These are phyloP conservation scores for Penicillium fimorum DNA, from an alignment of 495 filamentous ascomycete species.

Conservation along the genomic window DNA sequence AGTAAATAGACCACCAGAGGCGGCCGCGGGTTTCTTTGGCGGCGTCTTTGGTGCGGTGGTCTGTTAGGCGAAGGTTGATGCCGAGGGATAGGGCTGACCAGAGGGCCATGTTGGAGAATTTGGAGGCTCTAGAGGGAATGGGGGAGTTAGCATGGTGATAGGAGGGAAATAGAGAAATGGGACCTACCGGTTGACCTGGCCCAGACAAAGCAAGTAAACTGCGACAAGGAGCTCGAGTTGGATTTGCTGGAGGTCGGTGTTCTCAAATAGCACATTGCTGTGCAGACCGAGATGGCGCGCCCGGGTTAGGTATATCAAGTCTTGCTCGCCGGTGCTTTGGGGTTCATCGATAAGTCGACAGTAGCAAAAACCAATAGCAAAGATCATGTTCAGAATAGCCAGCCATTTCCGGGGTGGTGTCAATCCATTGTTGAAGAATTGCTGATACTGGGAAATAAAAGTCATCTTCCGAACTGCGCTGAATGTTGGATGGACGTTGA, in stretches of 20 bases:
- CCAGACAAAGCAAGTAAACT: slow-evolving; percentile 58
- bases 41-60: slow-evolving; percentile 41
- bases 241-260: slow-evolving; percentile 59
- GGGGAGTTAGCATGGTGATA: neutral
- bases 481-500: slow-evolving; percentile 56
- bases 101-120: slow-evolving; percentile 57
- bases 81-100: slow-evolving; percentile 58
- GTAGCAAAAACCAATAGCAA: slow-evolving; percentile 58
- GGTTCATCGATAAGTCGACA: slow-evolving; percentile 43
- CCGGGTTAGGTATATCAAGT: slow-evolving; percentile 56
- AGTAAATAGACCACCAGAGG: slow-evolving; percentile 64
- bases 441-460: slow-evolving; percentile 43
- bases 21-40: slow-evolving; percentile 59
- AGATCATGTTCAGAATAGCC: slow-evolving; percentile 61
- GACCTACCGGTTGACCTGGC: slow-evolving; percentile 59
- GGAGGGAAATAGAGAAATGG: neutral
- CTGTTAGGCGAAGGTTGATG: slow-evolving; percentile 58
- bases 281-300: slow-evolving; percentile 54
- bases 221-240: slow-evolving; percentile 54
- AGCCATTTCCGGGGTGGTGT: slow-evolving; percentile 49
- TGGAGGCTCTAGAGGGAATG: slow-evolving; percentile 54
- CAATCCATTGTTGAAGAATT: slow-evolving; percentile 28
- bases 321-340: slow-evolving; percentile 42
- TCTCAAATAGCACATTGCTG: slow-evolving; percentile 49
- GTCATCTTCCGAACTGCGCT: slow-evolving; percentile 50